Evolutionary conservation across 1,139 yeast species (phyloP), one percentile per base, ranked within the genome.

Genomic region (Zygosaccharomyces sapae): DNA sequence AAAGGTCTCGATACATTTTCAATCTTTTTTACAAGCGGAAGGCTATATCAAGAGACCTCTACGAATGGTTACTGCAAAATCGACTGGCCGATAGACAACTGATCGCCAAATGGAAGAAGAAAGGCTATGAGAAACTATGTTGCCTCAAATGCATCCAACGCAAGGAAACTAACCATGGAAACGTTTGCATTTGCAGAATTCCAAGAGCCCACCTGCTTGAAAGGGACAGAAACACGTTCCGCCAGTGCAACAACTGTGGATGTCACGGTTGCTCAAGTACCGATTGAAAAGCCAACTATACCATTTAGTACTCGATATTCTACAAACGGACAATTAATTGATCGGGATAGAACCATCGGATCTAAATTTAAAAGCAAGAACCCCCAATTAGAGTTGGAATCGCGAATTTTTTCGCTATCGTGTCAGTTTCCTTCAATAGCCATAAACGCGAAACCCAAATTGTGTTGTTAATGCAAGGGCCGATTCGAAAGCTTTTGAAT

Each of bases 81-180:
- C 77, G 80, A 48, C 79, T 80, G 56, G 86, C 79, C 1, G 92
- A 89, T 62, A 79, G 73, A 5, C 76, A 79, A 38, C 70, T 89
- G 50, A 86, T 89, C 34, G 94, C 96, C 31, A 89, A 89, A 65
- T 89, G 97, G 97, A 82, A 82, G 66, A 88, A 86, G 61, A 83
- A 80, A 61, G 97, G 97, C 6, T 89, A 89, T 66, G 97, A 89
- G 62, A 78, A 83, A 50, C 69, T 89, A 46, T 89, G 97, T 61
- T 89, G 97, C 62, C 67, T 89, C 51, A 76, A 79, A 55, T 89
- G 97, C 62, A 86, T 89, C 35, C 80, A 81, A 57, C 72, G 75
- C n/a, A 70, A 67, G 35, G 87, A 83, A 53, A 80, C 75, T 41
- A 78, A 77, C 56, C 83, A 82, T 54, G 82, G 81, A 8, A 76